A percentile compares a stretch with the other conserved stretches of the same genome.
These are phyloP conservation scores for Hypholoma fasciculare DNA, from an alignment of 768 basidiomycete genomes.

Conservation along the genomic window DNA sequence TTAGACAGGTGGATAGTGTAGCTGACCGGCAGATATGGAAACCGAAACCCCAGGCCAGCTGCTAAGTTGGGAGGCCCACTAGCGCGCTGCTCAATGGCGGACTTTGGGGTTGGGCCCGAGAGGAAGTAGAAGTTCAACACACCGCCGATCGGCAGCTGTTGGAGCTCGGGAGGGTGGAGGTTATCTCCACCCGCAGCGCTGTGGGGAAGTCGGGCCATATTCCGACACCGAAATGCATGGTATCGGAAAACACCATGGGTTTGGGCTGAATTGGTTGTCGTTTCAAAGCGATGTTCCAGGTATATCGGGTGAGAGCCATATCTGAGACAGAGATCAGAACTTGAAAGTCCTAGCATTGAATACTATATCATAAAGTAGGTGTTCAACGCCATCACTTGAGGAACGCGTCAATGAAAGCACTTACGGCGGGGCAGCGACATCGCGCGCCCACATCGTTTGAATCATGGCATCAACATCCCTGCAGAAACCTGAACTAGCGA, in stretches of 20 bases:
- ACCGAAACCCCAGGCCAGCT: conserved; percentile 76
- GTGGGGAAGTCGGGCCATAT: background rate
- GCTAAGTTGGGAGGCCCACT: conserved; percentile 68
- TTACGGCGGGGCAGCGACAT: conserved; percentile 57
- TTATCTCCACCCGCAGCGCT: conserved; percentile 74
- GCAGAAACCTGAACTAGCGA: conserved; percentile 69
- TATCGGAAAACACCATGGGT: conserved; percentile 79
- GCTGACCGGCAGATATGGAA: conserved; percentile 71
- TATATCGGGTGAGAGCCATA: conserved; percentile 78
- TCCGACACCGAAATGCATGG: conserved; percentile 5
- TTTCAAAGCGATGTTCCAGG: conserved; percentile 69
- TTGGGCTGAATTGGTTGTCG: conserved; percentile 45
- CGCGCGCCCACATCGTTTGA: conserved; percentile 70
- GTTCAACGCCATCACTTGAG: conserved; percentile 14
- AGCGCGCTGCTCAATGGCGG: conserved; percentile 66
- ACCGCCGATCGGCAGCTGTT: conserved; percentile 66
- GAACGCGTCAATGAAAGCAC: conserved; percentile 18
- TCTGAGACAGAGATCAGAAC: conserved; percentile 29
- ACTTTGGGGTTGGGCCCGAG: conserved; percentile 55
- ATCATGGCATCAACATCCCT: conserved; percentile 64
- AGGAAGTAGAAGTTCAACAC: conserved; percentile 81
- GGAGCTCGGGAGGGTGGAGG: conserved; percentile 56
- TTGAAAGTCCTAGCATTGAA: background rate
- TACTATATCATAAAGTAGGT: no score
- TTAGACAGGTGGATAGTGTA: conserved; percentile 15